Conservation (phyloP, 148 eudicot genomes). For the Amaranthus palmeri region DNA sequence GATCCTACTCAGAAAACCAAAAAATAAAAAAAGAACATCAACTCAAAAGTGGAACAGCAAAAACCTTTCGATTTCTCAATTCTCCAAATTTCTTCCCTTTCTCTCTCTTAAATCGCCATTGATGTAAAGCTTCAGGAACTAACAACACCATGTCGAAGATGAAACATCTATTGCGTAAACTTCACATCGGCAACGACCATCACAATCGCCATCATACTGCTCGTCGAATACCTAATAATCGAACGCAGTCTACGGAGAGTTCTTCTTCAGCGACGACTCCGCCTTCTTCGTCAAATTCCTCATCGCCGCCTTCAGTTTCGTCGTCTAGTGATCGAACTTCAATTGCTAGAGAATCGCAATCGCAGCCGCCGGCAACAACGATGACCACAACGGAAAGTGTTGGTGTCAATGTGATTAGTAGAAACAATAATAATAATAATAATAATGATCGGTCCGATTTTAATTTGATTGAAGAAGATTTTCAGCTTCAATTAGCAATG, state of each 20-base stretch:
- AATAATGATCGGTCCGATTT: conserved; percentile 30
- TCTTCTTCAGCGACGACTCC: conserved; percentile 23
- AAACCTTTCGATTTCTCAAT: background rate
- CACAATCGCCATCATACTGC: conserved; percentile 31
- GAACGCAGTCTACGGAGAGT: conserved; percentile 12
- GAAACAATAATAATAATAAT: background rate
- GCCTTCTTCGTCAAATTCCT: conserved; percentile 28
- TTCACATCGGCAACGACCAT: conserved; percentile 69
- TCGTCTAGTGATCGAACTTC: conserved; percentile 23
- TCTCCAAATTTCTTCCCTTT: background rate
- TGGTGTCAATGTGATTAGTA: background rate
- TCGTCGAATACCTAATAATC: conserved; percentile 10
- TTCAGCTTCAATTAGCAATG: conserved; percentile 84
- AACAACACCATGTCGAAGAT: conserved; percentile 64
- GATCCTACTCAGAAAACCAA: background rate
- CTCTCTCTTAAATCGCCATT: conserved; percentile 1
- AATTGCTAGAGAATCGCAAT: conserved; percentile 12
- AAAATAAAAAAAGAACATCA: background rate
- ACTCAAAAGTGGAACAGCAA: background rate
- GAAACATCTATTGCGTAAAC: conserved; percentile 81
- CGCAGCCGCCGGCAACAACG: conserved; percentile 12
- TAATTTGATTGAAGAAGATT: conserved; percentile 82
- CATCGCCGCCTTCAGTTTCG: conserved; percentile 19
- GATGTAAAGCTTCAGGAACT: conserved; percentile 12
- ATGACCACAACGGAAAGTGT: conserved; percentile 6